phyloP scores from a whole-genome alignment of 805 yeast genomes.

The Sugiyamaella smithiae region DNA sequence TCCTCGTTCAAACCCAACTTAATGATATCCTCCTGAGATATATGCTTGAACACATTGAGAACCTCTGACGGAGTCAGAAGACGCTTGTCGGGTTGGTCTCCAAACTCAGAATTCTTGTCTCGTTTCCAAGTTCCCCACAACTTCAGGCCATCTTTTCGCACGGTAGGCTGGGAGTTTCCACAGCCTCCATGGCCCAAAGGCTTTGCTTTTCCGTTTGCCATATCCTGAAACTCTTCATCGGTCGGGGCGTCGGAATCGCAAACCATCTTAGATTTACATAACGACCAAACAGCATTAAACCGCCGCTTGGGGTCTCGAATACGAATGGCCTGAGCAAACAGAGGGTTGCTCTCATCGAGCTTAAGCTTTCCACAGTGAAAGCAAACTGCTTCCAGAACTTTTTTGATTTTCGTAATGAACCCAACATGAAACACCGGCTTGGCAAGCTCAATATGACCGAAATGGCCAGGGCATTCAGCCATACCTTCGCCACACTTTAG shows the following conservation, averaged over 20 bases:
- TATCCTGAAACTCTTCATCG: conserved; percentile 51
- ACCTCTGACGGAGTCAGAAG: conserved; percentile 85
- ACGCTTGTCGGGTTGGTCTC: conserved; percentile 88
- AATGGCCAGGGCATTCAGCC: conserved; percentile 99
- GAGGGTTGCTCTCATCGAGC: conserved; percentile 75
- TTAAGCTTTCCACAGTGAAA: conserved; percentile 97
- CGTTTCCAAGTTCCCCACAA: conserved; percentile 99
- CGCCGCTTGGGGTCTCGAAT: conserved; percentile 94
- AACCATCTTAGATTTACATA: conserved; percentile 87
- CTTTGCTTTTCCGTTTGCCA: conserved; percentile 22
- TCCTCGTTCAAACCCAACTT: conserved; percentile 90
- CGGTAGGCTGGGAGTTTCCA: conserved; percentile 94
- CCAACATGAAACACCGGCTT: conserved; percentile 97
- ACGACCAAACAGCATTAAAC: conserved; percentile 93
- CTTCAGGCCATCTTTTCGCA: conserved; percentile 93
- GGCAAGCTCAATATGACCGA: conserved; percentile 97
- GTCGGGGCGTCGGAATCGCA: conserved; percentile 84
- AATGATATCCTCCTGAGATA: conserved; percentile 75
- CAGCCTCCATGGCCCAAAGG: conserved; percentile 86
- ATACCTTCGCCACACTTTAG: conserved; percentile 88
- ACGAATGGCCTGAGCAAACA: conserved; percentile 82
- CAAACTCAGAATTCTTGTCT: conserved; percentile 76
- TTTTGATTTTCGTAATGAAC: conserved; percentile 88
- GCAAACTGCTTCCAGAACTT: conserved; percentile 94
- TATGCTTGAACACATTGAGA: conserved; percentile 86